A percentile compares a stretch with the other conserved stretches of the same genome.
Conservation (phyloP, 352 stramenopile species). For the Phytophthora sansomeana region DNA sequence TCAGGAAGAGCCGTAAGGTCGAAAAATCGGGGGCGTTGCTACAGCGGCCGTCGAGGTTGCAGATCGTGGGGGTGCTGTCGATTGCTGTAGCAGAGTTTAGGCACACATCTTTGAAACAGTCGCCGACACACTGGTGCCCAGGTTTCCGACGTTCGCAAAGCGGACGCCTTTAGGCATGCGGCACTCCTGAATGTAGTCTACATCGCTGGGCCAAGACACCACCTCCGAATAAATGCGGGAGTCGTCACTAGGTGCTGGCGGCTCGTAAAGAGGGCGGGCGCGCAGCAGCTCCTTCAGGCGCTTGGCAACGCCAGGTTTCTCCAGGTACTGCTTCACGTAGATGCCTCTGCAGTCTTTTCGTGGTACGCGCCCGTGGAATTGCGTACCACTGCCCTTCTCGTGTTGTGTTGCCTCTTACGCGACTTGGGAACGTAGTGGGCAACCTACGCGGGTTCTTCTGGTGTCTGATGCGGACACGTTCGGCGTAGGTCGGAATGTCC, state of each 20-base stretch:
- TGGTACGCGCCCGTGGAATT: neutral
- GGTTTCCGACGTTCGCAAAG: too few species aligned
- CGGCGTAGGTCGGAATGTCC: neutral
- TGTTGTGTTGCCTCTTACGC: neutral
- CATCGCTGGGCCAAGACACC: neutral
- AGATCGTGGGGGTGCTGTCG: neutral
- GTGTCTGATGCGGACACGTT: neutral
- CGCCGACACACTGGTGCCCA: neutral
- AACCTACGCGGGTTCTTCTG: conserved; percentile 3
- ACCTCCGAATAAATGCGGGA: conserved; percentile 4
- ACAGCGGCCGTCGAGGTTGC: neutral
- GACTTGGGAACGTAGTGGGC: conserved; percentile 3
- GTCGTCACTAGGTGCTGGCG: neutral
- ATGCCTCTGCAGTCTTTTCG: conserved; percentile 1
- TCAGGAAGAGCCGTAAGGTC: neutral
- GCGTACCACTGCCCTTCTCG: neutral
- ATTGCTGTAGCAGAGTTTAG: conserved; percentile 1
- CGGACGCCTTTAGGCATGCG: neutral
- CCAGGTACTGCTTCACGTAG: neutral
- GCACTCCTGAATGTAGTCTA: neutral
- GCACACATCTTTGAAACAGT: conserved; percentile 9
- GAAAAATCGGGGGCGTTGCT: neutral
- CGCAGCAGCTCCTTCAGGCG: neutral
- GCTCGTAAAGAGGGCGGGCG: conserved; percentile 2
- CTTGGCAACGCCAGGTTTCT: conserved; percentile 5